phyloP scores from a whole-genome alignment of 305 asterid genomes.

The Fraxinus latifolia region DNA sequence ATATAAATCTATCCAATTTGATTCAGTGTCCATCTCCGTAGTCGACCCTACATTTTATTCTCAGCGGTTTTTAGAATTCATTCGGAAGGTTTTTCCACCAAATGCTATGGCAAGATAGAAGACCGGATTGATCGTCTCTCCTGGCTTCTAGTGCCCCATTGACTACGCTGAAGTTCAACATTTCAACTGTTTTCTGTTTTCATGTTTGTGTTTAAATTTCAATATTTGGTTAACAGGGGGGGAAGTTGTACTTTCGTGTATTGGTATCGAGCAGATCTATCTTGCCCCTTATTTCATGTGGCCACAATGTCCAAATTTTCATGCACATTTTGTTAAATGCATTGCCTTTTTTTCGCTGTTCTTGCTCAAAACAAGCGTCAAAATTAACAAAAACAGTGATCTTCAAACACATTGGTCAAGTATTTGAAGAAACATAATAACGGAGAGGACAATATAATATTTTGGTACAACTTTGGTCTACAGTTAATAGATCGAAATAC shows the following conservation, averaged over 20 bases:
- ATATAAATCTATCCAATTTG: slow-evolving; percentile 75
- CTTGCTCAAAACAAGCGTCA: neutral
- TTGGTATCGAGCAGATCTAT: slow-evolving; percentile 7
- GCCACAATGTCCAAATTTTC: neutral
- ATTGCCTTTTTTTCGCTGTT: neutral
- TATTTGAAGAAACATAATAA: neutral
- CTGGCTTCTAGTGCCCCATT: neutral
- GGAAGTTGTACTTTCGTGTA: slow-evolving; percentile 10
- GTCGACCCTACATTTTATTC: slow-evolving; percentile 90
- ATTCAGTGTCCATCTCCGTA: slow-evolving; percentile 78
- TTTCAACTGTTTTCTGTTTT: neutral
- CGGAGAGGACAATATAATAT: neutral
- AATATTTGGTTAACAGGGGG: neutral
- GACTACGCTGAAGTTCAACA: neutral
- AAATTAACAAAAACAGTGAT: neutral
- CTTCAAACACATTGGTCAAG: neutral
- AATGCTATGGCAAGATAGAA: slow-evolving; percentile 30
- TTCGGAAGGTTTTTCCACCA: slow-evolving; percentile 78
- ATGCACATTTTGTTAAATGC: neutral
- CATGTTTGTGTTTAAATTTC: neutral
- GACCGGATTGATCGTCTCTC: neutral
- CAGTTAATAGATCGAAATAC: neutral
- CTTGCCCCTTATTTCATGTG: neutral
- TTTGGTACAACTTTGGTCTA: neutral
- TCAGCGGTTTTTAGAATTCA: slow-evolving; percentile 68